A percentile compares a stretch with the other conserved stretches of the same genome.
These are phyloP conservation scores for Acrasis kona DNA, from an alignment of 78 protist genomes.

Conservation along the genomic window DNA sequence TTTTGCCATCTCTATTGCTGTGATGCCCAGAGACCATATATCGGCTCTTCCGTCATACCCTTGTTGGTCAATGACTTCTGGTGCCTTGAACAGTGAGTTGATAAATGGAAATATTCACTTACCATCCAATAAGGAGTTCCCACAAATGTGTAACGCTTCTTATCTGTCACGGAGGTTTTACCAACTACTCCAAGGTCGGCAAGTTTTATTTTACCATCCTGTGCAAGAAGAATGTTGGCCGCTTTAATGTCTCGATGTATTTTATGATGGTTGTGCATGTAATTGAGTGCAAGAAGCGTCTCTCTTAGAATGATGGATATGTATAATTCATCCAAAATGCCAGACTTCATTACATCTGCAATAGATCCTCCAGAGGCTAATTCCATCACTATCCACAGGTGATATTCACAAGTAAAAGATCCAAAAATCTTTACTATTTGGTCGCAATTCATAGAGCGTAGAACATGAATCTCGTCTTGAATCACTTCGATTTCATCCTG, in stretches of 20 bases:
- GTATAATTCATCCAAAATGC: conserved; percentile 50
- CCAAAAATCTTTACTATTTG: conserved; percentile 37
- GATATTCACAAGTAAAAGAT: conserved; percentile 33
- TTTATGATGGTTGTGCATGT: conserved; percentile 87
- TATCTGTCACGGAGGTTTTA: conserved; percentile 44
- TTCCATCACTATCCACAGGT: conserved; percentile 94
- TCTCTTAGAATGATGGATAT: conserved; percentile 83
- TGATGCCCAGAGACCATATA: conserved; percentile 98
- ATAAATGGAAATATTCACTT: background rate
- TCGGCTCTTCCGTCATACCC: conserved; percentile 72
- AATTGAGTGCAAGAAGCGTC: conserved; percentile 66
- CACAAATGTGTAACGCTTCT: conserved; percentile 65
- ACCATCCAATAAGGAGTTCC: conserved; percentile 55
- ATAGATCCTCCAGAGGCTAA: conserved; percentile 87
- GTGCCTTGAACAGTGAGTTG: conserved; percentile 90
- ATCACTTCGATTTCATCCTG: conserved; percentile 94
- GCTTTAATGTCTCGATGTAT: conserved; percentile 96
- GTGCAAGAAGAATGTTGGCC: conserved; percentile 83
- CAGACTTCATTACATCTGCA: conserved; percentile 64
- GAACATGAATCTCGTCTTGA: conserved; percentile 65
- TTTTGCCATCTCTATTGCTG: conserved; percentile 92
- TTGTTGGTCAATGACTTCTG: conserved; percentile 88
- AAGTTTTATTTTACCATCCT: conserved; percentile 79
- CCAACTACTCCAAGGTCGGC: conserved; percentile 98
- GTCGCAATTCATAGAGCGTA: conserved; percentile 1